Conservation (phyloP, 176 grass and related monocot genomes). For the Oryza longistaminata region DNA sequence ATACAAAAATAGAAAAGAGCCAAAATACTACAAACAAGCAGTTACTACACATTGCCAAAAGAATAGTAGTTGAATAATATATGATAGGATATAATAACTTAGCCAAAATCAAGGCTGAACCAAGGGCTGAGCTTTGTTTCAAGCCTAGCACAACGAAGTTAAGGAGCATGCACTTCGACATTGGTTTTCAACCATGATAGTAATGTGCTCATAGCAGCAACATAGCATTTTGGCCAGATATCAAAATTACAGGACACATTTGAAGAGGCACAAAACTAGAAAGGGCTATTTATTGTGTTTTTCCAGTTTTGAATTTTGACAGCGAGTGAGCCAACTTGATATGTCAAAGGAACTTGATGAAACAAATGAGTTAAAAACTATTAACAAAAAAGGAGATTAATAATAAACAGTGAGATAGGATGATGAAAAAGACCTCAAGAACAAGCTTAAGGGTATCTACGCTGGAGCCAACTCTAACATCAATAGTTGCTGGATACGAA, state of each 20-base stretch:
- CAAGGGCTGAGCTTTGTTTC: conserved; percentile 22
- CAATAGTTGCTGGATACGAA: conserved; percentile 76
- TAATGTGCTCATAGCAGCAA: conserved; percentile 16
- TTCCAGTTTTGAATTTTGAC: conserved; percentile 14
- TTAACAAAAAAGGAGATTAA: conserved; percentile 22
- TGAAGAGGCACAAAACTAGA: conserved; percentile 5
- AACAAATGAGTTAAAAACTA: neutral
- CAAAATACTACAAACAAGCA: conserved; percentile 18
- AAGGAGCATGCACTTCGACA: neutral
- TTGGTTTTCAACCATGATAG: conserved; percentile 33
- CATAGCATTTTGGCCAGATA: conserved; percentile 25
- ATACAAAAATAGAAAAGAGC: conserved; percentile 1
- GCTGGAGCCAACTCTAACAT: conserved; percentile 91
- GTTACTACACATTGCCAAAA: conserved; percentile 3
- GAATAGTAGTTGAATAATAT: conserved; percentile 6
- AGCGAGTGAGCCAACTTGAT: conserved; percentile 5
- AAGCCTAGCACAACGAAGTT: neutral
- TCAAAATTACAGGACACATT: conserved; percentile 25
- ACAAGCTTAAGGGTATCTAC: conserved; percentile 92
- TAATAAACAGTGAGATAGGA: conserved; percentile 32
- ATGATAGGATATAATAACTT: neutral
- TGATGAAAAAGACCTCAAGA: conserved; percentile 68
- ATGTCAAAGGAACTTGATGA: conserved; percentile 27
- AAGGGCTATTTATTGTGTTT: conserved; percentile 12
- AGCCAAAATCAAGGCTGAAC: conserved; percentile 24